Percentiles rank a stretch among this genome's conserved stretches.
phyloP scores from a whole-genome alignment of 805 yeast species.

The Osmozyma mogii region DNA sequence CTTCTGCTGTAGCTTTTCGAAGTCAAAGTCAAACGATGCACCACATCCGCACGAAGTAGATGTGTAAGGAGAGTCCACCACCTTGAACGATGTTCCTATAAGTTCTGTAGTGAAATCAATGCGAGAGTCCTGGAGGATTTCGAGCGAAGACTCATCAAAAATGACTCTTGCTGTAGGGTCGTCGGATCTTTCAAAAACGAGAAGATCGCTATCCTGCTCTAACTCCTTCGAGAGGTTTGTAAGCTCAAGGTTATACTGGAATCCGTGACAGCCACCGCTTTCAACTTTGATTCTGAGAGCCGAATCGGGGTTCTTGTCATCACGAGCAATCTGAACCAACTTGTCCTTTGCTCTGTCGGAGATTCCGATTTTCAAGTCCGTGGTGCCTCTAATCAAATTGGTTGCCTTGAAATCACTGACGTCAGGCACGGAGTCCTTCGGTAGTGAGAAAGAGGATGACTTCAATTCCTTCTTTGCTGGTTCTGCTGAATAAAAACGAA shows the following conservation, averaged over 20 bases:
- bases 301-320: slow-evolving; percentile 50
- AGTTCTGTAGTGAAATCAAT: slow-evolving; percentile 86
- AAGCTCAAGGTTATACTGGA: slow-evolving; percentile 75
- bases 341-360: slow-evolving; percentile 44
- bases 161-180: slow-evolving; percentile 48
- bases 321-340: slow-evolving; percentile 41
- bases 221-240: slow-evolving; percentile 35
- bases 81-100: slow-evolving; percentile 90
- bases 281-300: slow-evolving; percentile 74
- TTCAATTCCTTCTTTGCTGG: no score
- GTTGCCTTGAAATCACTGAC: slow-evolving; percentile 27
- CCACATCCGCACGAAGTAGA: slow-evolving; percentile 44
- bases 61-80: slow-evolving; percentile 84
- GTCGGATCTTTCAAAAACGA: slow-evolving; percentile 60
- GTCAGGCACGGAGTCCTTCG: no score
- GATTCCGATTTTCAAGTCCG: slow-evolving; percentile 37
- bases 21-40: slow-evolving; percentile 39
- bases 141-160: slow-evolving; percentile 73
- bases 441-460: no score
- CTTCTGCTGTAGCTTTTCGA: slow-evolving; percentile 30
- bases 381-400: slow-evolving; percentile 25
- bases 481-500: no score
- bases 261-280: slow-evolving; percentile 98
- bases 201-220: slow-evolving; percentile 22
- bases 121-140: slow-evolving; percentile 75